Percentiles rank a stretch among this genome's conserved stretches.
Conservation (phyloP, 2,329 filamentous ascomycete species). For the Delphinella strobiligena region DNA sequence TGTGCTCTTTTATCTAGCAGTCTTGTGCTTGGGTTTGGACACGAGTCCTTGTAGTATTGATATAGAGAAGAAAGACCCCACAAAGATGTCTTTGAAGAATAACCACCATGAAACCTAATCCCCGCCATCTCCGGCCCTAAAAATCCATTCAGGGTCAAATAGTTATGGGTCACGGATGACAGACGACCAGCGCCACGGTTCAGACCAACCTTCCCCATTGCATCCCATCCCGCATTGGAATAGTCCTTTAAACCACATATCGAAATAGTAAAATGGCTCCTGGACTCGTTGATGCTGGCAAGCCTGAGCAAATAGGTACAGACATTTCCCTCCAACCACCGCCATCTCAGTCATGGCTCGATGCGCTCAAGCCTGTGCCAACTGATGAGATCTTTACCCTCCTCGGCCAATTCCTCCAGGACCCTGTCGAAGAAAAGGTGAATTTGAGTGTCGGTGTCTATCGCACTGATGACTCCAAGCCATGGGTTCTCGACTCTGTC, state of each 20-base stretch:
- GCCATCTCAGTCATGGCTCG: neutral
- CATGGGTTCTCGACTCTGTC: conserved; percentile 85
- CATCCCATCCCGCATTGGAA: neutral
- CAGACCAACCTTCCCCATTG: neutral
- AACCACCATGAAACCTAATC: too few relatives aligned
- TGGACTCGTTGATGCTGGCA: neutral
- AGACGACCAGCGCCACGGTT: neutral
- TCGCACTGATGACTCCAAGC: conserved; percentile 79
- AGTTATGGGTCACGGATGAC: neutral
- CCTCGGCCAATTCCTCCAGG: conserved; percentile 69
- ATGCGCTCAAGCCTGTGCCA: conserved; percentile 1
- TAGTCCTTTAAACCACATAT: neutral
- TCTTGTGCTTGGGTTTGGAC: too few relatives aligned
- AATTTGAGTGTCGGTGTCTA: conserved; percentile 88
- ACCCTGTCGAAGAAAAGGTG: conserved; percentile 62
- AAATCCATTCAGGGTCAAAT: neutral
- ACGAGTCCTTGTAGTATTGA: neutral
- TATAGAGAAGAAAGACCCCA: too few relatives aligned
- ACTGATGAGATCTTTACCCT: conserved; percentile 71
- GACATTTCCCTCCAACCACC: neutral
- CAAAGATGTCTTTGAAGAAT: too few relatives aligned
- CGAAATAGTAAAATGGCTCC: neutral
- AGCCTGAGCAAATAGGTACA: neutral
- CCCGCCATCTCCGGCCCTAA: neutral
- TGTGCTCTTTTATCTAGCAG: too few relatives aligned